Percentiles rank a stretch among this genome's conserved stretches.
These are phyloP conservation scores for Pythium aquatile DNA, from an alignment of 352 stramenopile species.

Conservation along the genomic window DNA sequence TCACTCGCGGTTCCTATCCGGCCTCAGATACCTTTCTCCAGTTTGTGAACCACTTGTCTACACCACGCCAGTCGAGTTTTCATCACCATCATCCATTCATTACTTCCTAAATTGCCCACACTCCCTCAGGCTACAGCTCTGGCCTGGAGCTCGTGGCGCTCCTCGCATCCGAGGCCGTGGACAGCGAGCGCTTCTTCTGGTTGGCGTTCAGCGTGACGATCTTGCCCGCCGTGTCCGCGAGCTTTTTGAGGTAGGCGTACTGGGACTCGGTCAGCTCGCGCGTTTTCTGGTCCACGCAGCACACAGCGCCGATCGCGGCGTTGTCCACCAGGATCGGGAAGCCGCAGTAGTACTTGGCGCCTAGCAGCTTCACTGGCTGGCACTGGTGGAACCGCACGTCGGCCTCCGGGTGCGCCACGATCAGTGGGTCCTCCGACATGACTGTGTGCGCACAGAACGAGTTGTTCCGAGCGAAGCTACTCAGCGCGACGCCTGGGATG, in stretches of 20 bases:
- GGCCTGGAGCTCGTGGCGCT: neutral
- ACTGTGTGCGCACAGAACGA: conserved; percentile 68
- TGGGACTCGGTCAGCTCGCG: conserved; percentile 27
- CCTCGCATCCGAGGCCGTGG: neutral
- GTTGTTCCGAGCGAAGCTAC: conserved; percentile 50
- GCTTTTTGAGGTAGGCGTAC: conserved; percentile 29
- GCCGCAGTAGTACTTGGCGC: conserved; percentile 73
- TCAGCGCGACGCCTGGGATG: conserved; percentile 30
- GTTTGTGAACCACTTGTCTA: too few relatives aligned
- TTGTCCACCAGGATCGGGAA: conserved; percentile 53
- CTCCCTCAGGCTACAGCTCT: neutral
- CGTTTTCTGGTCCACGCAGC: conserved; percentile 30
- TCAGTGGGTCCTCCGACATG: conserved; percentile 52
- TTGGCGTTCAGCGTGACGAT: conserved; percentile 38
- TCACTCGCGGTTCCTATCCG: too few relatives aligned
- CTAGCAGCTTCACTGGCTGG: conserved; percentile 28
- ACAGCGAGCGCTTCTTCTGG: conserved; percentile 11
- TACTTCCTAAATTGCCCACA: too few relatives aligned
- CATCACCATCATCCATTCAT: neutral
- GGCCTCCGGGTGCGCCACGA: conserved; percentile 53
- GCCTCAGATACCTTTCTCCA: too few relatives aligned
- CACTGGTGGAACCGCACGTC: conserved; percentile 68
- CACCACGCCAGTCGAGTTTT: neutral
- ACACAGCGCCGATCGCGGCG: conserved; percentile 57
- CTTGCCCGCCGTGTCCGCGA: conserved; percentile 48